Conservation (phyloP, 2,329 filamentous ascomycete species). For the Emmonsiellopsis sp. region DNA sequence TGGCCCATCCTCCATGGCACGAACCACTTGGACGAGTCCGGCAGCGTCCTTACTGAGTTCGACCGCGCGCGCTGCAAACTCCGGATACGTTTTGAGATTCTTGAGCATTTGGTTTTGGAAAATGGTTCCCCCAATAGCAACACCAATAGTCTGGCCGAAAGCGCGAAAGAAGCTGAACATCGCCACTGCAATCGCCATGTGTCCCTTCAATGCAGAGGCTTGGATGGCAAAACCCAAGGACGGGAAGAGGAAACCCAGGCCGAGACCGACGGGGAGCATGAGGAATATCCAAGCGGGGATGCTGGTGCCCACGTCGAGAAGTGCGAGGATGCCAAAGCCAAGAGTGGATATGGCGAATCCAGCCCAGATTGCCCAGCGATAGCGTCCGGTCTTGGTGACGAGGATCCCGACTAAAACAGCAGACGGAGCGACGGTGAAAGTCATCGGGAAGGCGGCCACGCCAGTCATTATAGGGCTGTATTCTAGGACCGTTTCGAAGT, state of each 20-base stretch:
- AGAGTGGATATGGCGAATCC: conserved; percentile 54
- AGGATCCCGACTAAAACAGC: conserved; percentile 40
- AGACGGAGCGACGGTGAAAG: conserved; percentile 54
- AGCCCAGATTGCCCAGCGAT: conserved; percentile 50
- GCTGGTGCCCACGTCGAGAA: conserved; percentile 34
- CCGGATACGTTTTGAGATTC: conserved; percentile 40
- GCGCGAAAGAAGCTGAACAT: conserved; percentile 60
- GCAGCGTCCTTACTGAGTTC: conserved; percentile 50
- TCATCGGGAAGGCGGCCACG: conserved; percentile 49
- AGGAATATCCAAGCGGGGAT: conserved; percentile 51
- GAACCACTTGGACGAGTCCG: conserved; percentile 50
- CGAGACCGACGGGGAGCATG: conserved; percentile 50
- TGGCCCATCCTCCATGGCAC: conserved; percentile 37
- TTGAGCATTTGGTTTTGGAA: conserved; percentile 57
- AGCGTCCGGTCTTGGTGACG: conserved; percentile 48
- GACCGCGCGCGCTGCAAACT: conserved; percentile 38
- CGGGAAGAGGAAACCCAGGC: conserved; percentile 56
- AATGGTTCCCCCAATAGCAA: conserved; percentile 57
- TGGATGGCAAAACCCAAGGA: conserved; percentile 56
- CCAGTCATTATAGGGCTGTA: conserved; percentile 46
- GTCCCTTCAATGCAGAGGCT: conserved; percentile 46
- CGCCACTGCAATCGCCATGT: conserved; percentile 52
- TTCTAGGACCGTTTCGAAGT: conserved; percentile 39
- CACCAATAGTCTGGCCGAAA: conserved; percentile 56
- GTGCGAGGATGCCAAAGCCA: conserved; percentile 43